These are phyloP conservation scores for Taxillus chinensis DNA, from an alignment of 164 flowering plant genomes.

Conservation along the genomic window DNA sequence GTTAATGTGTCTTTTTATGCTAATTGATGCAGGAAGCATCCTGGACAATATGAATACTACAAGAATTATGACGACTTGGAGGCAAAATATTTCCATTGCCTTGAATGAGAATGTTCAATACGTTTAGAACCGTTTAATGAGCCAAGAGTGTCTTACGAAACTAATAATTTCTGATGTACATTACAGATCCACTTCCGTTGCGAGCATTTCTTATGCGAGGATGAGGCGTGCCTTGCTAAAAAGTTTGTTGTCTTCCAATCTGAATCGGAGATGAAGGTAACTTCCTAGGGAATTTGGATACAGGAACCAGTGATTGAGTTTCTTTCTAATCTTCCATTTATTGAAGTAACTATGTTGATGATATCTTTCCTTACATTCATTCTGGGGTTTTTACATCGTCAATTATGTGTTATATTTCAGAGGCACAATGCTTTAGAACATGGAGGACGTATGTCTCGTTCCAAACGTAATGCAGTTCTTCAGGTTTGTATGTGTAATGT, in stretches of 20 bases:
- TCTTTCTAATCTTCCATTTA: not conserved
- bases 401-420: conserved; percentile 23
- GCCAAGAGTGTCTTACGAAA: no score
- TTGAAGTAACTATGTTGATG: not conserved
- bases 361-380: not conserved
- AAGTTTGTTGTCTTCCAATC: conserved; percentile 75
- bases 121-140: no score
- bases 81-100: conserved; percentile 24
- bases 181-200: conserved; percentile 79
- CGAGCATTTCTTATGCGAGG: conserved; percentile 84
- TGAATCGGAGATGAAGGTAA: conserved; percentile 90
- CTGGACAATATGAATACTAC: conserved; percentile 85
- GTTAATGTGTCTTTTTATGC: not conserved
- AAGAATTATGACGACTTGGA: conserved; percentile 89
- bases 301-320: no score
- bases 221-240: conserved; percentile 78
- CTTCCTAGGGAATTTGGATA: not conserved
- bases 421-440: conserved; percentile 81
- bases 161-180: not conserved
- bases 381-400: not conserved
- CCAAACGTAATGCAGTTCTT: conserved; percentile 82
- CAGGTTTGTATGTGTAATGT: conserved; percentile 35
- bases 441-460: conserved; percentile 93
- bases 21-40: conserved; percentile 59
- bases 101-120: not conserved